These are phyloP conservation scores for Intubia oerlemansii DNA, from an alignment of 2,329 filamentous ascomycete genomes.

Conservation along the genomic window DNA sequence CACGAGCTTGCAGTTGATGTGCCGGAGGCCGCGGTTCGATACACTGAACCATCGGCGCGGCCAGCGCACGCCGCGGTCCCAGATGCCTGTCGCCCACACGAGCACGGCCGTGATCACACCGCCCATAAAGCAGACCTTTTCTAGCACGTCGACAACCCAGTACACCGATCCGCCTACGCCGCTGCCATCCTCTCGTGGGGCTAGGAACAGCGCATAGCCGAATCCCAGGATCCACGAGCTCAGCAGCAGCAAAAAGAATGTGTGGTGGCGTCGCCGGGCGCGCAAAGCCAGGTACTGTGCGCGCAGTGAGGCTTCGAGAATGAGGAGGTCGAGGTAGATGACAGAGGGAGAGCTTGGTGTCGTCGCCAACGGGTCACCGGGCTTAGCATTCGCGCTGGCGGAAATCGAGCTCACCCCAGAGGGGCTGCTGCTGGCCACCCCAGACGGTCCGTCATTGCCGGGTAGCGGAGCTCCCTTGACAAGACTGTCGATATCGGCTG, in stretches of 20 bases:
- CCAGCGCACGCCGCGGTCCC: slow-evolving; percentile 89
- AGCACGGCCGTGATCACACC: slow-evolving; percentile 72
- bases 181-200: slow-evolving; percentile 84
- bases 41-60: slow-evolving; percentile 76
- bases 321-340: slow-evolving; percentile 94
- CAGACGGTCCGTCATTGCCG: no score
- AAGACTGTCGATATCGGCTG: slow-evolving; percentile 51
- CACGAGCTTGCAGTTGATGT: slow-evolving; percentile 92
- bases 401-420: slow-evolving; percentile 17
- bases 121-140: slow-evolving; percentile 82
- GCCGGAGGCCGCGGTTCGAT: slow-evolving; percentile 72
- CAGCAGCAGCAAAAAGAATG: slow-evolving; percentile 71
- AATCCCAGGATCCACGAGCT: slow-evolving; percentile 67
- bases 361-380: slow-evolving; percentile 51
- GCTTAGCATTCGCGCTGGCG: slow-evolving; percentile 20
- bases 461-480: slow-evolving; percentile 73
- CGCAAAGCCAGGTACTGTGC: slow-evolving; percentile 83
- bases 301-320: slow-evolving; percentile 84
- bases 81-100: slow-evolving; percentile 89
- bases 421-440: slow-evolving; percentile 1
- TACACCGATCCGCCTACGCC: slow-evolving; percentile 88
- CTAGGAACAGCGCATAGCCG: slow-evolving; percentile 75
- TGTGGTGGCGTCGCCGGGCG: slow-evolving; percentile 73
- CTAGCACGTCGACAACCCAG: slow-evolving; percentile 78
- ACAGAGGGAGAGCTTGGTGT: slow-evolving; percentile 83